These are phyloP conservation scores for Arthroderma sp. DNA, from an alignment of 2,329 filamentous ascomycete species.

Conservation along the genomic window DNA sequence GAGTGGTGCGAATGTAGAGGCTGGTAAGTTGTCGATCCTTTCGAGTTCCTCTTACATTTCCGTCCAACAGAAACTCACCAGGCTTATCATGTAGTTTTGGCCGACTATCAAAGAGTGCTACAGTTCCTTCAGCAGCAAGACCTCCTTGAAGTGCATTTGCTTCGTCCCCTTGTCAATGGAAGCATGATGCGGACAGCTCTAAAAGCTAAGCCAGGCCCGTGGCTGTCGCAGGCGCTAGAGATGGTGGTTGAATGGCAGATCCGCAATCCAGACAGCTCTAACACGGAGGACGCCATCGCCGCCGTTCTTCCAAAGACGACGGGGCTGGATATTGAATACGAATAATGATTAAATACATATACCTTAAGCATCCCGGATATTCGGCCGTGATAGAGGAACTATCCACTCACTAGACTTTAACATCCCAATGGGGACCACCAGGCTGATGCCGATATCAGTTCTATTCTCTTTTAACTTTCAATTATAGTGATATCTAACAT, in stretches of 20 bases:
- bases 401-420: not conserved
- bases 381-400: no score
- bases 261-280: constrained; percentile 54
- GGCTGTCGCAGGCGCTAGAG: constrained; percentile 70
- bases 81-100: constrained; percentile 23
- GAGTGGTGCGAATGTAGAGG: constrained; percentile 17
- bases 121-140: constrained; percentile 36
- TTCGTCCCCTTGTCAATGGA: constrained; percentile 60
- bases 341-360: not conserved
- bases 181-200: constrained; percentile 57
- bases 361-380: not conserved
- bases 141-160: constrained; percentile 39
- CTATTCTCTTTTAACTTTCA: not conserved
- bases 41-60: not conserved
- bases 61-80: not conserved
- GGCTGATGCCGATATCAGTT: no score
- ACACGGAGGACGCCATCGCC: constrained; percentile 44
- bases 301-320: no score
- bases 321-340: no score
- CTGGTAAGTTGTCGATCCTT: constrained; percentile 19
- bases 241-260: constrained; percentile 81
- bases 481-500: not conserved
- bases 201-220: constrained; percentile 53
- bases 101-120: constrained; percentile 43
- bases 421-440: no score